phyloP scores from a whole-genome alignment of 23 red algal genomes.

The Pyropia yezoensis region DNA sequence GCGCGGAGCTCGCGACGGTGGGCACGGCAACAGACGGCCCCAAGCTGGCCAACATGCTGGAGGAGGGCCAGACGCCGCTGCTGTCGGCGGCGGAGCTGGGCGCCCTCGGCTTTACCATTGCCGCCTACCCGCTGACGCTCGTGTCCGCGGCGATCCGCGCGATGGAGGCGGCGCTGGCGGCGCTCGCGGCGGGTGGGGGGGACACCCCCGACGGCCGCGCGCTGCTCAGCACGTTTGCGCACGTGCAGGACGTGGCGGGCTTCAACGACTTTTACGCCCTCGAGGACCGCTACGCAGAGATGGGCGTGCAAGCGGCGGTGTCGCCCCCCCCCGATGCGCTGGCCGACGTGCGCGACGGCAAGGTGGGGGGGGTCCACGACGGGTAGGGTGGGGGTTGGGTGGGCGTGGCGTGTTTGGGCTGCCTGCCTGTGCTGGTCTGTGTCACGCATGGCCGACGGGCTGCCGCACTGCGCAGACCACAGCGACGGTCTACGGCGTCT shows the following conservation, averaged over 20 bases:
- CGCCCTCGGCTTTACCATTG: constrained; percentile 73
- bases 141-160: constrained; percentile 71
- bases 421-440: too few relatives aligned
- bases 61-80: constrained; percentile 81
- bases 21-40: constrained; percentile 23
- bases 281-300: constrained; percentile 18
- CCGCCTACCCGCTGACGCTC: constrained; percentile 86
- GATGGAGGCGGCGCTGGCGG: constrained; percentile 57
- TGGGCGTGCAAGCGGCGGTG: too few relatives aligned
- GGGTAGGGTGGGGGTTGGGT: too few relatives aligned
- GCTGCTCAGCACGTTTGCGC: constrained; percentile 56
- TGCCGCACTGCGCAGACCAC: too few relatives aligned
- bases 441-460: too few relatives aligned
- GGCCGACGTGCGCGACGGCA: too few relatives aligned
- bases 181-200: constrained; percentile 38
- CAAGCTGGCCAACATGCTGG: constrained; percentile 84
- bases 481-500: too few relatives aligned
- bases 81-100: constrained; percentile 57
- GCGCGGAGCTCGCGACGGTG: constrained; percentile 42
- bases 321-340: too few relatives aligned
- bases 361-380: too few relatives aligned
- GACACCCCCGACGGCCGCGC: constrained; percentile 38
- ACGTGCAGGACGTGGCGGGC: constrained; percentile 67
- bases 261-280: constrained; percentile 57
- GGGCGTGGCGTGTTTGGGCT: too few relatives aligned